A percentile compares a stretch with the other conserved stretches of the same genome.
phyloP scores from a whole-genome alignment of 768 basidiomycete genomes.

The Xerocomus spinulosus region DNA sequence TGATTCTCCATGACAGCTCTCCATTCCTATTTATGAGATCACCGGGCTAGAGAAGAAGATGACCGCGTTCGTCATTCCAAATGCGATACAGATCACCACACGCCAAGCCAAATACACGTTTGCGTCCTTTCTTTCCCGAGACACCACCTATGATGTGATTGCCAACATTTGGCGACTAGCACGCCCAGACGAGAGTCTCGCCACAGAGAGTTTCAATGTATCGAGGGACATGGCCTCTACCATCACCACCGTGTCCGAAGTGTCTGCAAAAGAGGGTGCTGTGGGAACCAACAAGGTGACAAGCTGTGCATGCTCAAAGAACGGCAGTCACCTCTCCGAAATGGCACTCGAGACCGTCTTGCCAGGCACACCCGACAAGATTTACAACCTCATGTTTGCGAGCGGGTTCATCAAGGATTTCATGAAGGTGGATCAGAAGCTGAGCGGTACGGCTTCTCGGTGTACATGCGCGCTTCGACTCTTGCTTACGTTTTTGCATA shows the following conservation, averaged over 20 bases:
- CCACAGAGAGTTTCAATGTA: conserved; percentile 13
- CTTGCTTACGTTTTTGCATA: neutral
- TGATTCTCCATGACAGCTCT: conserved; percentile 48
- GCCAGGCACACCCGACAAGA: conserved; percentile 90
- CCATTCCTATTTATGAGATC: conserved; percentile 85
- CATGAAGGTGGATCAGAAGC: conserved; percentile 82
- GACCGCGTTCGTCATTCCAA: conserved; percentile 97
- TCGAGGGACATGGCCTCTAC: conserved; percentile 20
- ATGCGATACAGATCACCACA: conserved; percentile 89
- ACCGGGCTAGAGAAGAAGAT: conserved; percentile 89
- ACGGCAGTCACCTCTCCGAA: conserved; percentile 67
- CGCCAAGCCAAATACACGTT: conserved; percentile 84
- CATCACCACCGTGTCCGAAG: conserved; percentile 18
- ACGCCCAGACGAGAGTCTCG: conserved; percentile 56
- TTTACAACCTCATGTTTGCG: conserved; percentile 93
- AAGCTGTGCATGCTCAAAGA: conserved; percentile 67
- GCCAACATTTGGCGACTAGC: conserved; percentile 93
- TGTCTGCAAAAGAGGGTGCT: conserved; percentile 4
- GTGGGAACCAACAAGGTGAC: conserved; percentile 49
- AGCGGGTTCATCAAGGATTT: conserved; percentile 96
- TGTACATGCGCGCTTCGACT: no score
- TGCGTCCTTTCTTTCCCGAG: conserved; percentile 92
- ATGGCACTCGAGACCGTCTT: conserved; percentile 72
- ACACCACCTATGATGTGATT: conserved; percentile 95
- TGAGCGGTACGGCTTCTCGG: conserved; percentile 57